These are phyloP conservation scores for Phascolomyces articulosus DNA, from an alignment of 371 early-diverging fungal species.

Conservation along the genomic window DNA sequence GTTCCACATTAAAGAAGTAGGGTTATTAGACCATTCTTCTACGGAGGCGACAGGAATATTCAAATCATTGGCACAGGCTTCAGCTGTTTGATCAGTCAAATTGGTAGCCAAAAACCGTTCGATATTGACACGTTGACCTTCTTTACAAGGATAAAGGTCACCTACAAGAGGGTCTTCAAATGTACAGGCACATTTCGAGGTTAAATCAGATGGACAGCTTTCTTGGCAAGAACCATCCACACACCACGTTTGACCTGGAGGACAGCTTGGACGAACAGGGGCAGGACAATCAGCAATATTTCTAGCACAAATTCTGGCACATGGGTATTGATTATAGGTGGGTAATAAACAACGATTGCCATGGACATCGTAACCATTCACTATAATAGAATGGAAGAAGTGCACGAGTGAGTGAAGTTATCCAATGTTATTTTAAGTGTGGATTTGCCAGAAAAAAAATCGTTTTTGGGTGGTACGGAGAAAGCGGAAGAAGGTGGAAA, in stretches of 20 bases:
- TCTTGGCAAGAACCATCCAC: constrained; percentile 54
- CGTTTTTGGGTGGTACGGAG: no score
- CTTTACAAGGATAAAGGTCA: constrained; percentile 28
- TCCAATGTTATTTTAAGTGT: no score
- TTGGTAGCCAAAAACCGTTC: constrained; percentile 43
- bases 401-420: no score
- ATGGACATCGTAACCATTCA: constrained; percentile 44
- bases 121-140: constrained; percentile 32
- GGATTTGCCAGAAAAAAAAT: no score
- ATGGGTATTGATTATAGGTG: constrained; percentile 38
- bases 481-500: background rate
- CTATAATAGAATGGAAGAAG: no score
- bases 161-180: constrained; percentile 33
- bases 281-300: constrained; percentile 42
- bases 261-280: constrained; percentile 38
- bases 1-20: constrained; percentile 47
- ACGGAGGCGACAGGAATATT: constrained; percentile 32
- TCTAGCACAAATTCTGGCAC: constrained; percentile 56
- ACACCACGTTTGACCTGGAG: constrained; percentile 49
- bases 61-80: constrained; percentile 36
- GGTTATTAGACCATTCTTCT: constrained; percentile 39
- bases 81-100: constrained; percentile 43
- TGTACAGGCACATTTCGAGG: constrained; percentile 43
- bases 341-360: constrained; percentile 49
- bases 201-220: constrained; percentile 31